Evolutionary conservation across 2,329 filamentous ascomycete genomes (phyloP).

Genomic region (Aspergillus unguis): DNA sequence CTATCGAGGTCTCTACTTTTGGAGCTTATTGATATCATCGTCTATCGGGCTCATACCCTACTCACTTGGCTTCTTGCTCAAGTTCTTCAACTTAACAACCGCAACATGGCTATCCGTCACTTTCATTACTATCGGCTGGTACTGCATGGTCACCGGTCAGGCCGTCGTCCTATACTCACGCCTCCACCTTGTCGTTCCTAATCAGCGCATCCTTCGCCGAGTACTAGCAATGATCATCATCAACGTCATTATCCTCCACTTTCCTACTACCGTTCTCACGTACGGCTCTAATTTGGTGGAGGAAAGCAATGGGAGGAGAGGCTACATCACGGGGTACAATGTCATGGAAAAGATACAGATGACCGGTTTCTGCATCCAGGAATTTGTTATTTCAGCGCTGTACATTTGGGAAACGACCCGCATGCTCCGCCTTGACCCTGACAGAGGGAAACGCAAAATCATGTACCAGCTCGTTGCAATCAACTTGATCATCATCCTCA

Average conservation of each 20-base stretch:
- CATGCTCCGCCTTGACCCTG: slow-evolving; percentile 48
- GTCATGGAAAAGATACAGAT: slow-evolving; percentile 56
- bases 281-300: slow-evolving; percentile 41
- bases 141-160: slow-evolving; percentile 49
- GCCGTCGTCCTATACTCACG: slow-evolving; percentile 50
- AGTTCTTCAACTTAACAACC: slow-evolving; percentile 41
- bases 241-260: slow-evolving; percentile 43
- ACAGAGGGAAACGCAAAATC: slow-evolving; percentile 43
- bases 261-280: slow-evolving; percentile 47
- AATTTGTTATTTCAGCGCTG: slow-evolving; percentile 52
- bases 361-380: slow-evolving; percentile 56
- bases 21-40: slow-evolving; percentile 46
- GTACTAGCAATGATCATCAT: slow-evolving; percentile 48
- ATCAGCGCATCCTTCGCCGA: slow-evolving; percentile 37
- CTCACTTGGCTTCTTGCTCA: slow-evolving; percentile 47
- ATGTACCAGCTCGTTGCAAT: slow-evolving; percentile 50
- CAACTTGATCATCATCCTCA: slow-evolving; percentile 47
- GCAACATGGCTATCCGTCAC: slow-evolving; percentile 40
- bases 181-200: slow-evolving; percentile 46
- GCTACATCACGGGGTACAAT: slow-evolving; percentile 40
- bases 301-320: neutral
- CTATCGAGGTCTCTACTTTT: slow-evolving; percentile 50
- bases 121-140: slow-evolving; percentile 47
- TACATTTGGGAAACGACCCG: slow-evolving; percentile 55
- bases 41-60: slow-evolving; percentile 45